phyloP scores from a whole-genome alignment of 108 stramenopile species.

The Pelagomonas calceolata region DNA sequence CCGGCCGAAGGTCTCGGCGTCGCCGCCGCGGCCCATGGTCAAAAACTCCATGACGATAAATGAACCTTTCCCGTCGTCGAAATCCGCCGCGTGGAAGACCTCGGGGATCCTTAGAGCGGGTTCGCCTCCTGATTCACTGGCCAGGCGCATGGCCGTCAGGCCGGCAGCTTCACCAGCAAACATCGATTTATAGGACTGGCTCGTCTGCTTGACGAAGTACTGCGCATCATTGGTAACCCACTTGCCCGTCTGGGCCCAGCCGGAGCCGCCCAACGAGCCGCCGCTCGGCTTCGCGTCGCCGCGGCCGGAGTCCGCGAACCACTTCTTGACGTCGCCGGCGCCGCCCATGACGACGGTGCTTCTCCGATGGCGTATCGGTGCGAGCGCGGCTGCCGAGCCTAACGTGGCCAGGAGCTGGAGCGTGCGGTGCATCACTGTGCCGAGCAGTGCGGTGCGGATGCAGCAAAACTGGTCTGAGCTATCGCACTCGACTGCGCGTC shows the following conservation, averaged over 20 bases:
- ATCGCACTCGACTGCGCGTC: too few species aligned
- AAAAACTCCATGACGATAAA: conserved; percentile 46
- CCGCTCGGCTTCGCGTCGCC: too few species aligned
- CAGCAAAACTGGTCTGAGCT: too few species aligned
- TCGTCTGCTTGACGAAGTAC: conserved; percentile 44
- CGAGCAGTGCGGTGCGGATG: too few species aligned
- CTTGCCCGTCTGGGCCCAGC: not conserved
- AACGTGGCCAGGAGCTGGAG: too few species aligned
- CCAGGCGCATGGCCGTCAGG: conserved; percentile 32
- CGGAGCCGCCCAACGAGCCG: not conserved
- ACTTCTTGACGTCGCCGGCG: too few species aligned
- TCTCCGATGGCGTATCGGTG: too few species aligned
- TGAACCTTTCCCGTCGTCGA: conserved; percentile 25
- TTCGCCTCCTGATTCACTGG: not conserved
- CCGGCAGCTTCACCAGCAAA: conserved; percentile 46
- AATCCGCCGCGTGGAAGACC: not conserved
- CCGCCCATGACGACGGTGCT: too few species aligned
- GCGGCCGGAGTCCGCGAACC: too few species aligned
- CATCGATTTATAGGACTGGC: conserved; percentile 28
- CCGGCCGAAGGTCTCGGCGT: conserved; percentile 31
- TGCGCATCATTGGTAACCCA: not conserved
- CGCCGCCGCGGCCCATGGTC: conserved; percentile 29
- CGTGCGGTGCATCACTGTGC: too few species aligned
- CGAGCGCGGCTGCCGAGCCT: too few species aligned
- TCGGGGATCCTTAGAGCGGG: not conserved